Base-by-base conservation (phyloP, 73 alveolate species). In the Symbiodinium pilosum region DNA sequence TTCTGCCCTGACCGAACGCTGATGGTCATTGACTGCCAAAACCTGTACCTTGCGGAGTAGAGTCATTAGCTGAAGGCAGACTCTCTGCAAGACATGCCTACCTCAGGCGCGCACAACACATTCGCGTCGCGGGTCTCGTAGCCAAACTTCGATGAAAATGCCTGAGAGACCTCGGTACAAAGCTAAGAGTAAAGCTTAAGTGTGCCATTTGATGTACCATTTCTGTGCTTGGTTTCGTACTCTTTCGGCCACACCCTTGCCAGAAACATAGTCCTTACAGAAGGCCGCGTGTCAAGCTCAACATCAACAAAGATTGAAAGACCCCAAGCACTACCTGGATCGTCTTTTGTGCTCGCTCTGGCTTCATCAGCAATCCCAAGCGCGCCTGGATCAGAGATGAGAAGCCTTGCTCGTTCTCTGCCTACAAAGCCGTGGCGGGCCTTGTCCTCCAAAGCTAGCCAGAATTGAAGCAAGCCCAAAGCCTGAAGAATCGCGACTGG, bases 391-490 rank as follows among this genome's bases (percentile, higher is more conserved):
- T 69, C 28, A 69, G 12, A 14, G 39, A 12, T 28, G 20, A 69
- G 42, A 12, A 16, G 24, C 30, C 3, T 30, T 39, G 41, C 36
- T 47, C 34, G 73, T 24, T 1, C n/a, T n/a, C n/a, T n/a, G n/a
- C n/a, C n/a, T n/a, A n/a, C n/a, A n/a, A n/a, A n/a, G n/a, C n/a
- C n/a, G 59, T 47, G 59, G 59, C 59, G 14, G 44, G 73, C 96
- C 96, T 91, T 91, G 96, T 91, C 96, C 75, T 26, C 44, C 87
- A 91, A 43, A 3, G 51, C 75, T 52, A 41, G 77, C 96, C 96
- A 91, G 47, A 91, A 91, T 39, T n/a, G 47, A 73, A 91, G 77
- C 96, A 91, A 69, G 52, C 69, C 77, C 39, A 68, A 87, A 51
- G 64, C 96, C 96, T 43, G 42, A 4, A 12, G 30, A 18, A 32